A percentile compares a stretch with the other conserved stretches of the same genome.
Evolutionary conservation across 768 basidiomycete genomes (phyloP).

Genomic region (Termitomyces sp.): DNA sequence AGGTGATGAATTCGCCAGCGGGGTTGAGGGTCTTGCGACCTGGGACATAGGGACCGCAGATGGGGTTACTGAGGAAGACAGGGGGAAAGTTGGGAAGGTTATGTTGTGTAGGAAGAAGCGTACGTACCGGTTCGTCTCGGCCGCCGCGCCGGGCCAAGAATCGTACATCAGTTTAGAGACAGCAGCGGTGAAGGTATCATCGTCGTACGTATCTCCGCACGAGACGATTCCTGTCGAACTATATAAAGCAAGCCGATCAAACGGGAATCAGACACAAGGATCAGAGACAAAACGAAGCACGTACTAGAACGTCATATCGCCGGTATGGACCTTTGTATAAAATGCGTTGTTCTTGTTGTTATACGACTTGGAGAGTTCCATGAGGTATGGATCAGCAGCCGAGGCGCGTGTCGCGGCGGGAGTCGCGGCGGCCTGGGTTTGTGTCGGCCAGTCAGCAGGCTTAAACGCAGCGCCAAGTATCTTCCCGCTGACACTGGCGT

Average conservation of each 20-base stretch:
- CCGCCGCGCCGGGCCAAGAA: slow-evolving; percentile 20
- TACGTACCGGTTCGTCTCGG: slow-evolving; percentile 20
- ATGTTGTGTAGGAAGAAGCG: neutral
- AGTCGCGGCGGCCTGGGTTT: slow-evolving; percentile 17
- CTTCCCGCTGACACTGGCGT: neutral
- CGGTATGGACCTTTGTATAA: slow-evolving; percentile 19
- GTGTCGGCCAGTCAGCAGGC: slow-evolving; percentile 20
- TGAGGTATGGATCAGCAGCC: slow-evolving; percentile 21
- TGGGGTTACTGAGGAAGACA: slow-evolving; percentile 17
- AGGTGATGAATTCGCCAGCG: slow-evolving; percentile 17
- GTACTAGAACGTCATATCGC: slow-evolving; percentile 28
- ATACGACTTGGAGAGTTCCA: slow-evolving; percentile 21
- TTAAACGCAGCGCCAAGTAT: slow-evolving; percentile 11
- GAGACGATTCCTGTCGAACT: slow-evolving; percentile 25
- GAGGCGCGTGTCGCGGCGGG: slow-evolving; percentile 21
- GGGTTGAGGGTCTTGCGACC: slow-evolving; percentile 17
- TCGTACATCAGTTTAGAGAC: slow-evolving; percentile 23
- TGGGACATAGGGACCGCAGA: slow-evolving; percentile 24
- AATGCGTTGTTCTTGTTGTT: slow-evolving; percentile 19
- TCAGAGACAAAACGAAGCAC: slow-evolving; percentile 1
- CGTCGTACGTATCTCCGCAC: slow-evolving; percentile 26
- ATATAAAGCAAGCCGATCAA: too few species aligned
- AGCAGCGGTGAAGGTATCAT: slow-evolving; percentile 24
- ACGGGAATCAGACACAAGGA: neutral
- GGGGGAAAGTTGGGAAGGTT: neutral